phyloP scores from a whole-genome alignment of 2,329 filamentous ascomycete species.

The Cladophialophora psammophila region DNA sequence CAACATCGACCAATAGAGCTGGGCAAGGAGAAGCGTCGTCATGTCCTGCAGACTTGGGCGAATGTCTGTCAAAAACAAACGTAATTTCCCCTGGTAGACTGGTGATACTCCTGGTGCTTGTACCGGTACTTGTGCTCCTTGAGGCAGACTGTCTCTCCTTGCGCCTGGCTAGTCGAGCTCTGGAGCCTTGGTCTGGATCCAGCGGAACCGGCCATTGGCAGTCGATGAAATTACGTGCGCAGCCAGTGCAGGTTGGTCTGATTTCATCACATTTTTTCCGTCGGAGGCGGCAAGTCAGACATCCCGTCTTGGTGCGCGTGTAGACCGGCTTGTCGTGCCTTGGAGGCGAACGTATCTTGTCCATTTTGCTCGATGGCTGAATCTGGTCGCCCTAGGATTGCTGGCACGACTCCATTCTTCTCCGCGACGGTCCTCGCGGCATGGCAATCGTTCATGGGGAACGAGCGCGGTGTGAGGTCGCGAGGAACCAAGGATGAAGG shows the following conservation, averaged over 20 bases:
- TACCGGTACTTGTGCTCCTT: not conserved
- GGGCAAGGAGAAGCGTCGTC: not conserved
- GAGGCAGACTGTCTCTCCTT: not conserved
- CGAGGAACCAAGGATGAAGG: not conserved
- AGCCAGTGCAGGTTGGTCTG: conserved; percentile 49
- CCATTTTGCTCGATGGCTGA: not conserved
- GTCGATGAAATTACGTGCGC: conserved; percentile 20
- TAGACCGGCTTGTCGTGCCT: not conserved
- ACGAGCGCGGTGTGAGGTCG: not conserved
- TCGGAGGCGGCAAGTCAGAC: conserved; percentile 44
- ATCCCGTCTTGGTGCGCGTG: conserved; percentile 43
- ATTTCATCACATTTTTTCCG: conserved; percentile 52
- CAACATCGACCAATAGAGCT: not conserved
- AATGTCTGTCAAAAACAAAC: not conserved
- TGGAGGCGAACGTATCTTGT: not conserved
- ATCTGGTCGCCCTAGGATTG: not conserved
- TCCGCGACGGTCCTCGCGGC: not conserved
- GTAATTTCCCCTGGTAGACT: not conserved
- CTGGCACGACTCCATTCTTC: not conserved
- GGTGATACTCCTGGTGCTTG: not conserved
- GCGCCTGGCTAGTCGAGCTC: not conserved
- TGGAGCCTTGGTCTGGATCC: not conserved
- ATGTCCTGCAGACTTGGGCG: not conserved
- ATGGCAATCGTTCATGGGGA: not conserved
- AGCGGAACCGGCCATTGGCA: conserved; percentile 15